A percentile compares a stretch with the other conserved stretches of the same genome.
phyloP scores from a whole-genome alignment of 1,284 basidiomycete species.

The Rhodotorula sp. region DNA sequence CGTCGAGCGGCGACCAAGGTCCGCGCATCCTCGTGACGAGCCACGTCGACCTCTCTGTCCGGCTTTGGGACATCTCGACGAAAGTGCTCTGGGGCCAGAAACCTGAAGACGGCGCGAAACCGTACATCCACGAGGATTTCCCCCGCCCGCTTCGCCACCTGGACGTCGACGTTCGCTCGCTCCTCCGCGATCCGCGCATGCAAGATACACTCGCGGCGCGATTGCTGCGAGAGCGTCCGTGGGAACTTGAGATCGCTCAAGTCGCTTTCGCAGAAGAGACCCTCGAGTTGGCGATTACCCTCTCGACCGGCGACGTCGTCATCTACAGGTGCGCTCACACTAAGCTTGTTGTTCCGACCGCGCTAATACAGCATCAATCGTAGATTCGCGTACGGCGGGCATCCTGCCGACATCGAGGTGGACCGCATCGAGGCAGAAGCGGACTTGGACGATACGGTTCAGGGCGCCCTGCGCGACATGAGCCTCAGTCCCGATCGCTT shows the following conservation, averaged over 20 bases:
- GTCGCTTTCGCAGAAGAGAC: slow-evolving; percentile 60
- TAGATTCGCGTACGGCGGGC: slow-evolving; percentile 20
- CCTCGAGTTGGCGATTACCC: slow-evolving; percentile 63
- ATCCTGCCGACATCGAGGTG: slow-evolving; percentile 12
- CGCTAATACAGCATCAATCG: too few relatives aligned
- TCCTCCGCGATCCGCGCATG: slow-evolving; percentile 51
- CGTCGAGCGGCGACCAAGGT: slow-evolving; percentile 55
- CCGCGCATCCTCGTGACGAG: slow-evolving; percentile 67
- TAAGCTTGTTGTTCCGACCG: slow-evolving; percentile 40
- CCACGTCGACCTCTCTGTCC: slow-evolving; percentile 65
- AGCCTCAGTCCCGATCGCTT: not conserved
- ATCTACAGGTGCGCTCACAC: slow-evolving; percentile 58
- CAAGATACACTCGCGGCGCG: slow-evolving; percentile 15
- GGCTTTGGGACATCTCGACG: slow-evolving; percentile 59
- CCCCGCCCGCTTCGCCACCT: slow-evolving; percentile 64
- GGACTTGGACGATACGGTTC: slow-evolving; percentile 25
- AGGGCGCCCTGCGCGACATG: slow-evolving; percentile 23
- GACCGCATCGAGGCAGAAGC: slow-evolving; percentile 22
- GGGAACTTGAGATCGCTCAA: slow-evolving; percentile 47
- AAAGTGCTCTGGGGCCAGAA: slow-evolving; percentile 23
- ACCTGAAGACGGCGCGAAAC: slow-evolving; percentile 51
- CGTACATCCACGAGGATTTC: slow-evolving; percentile 56
- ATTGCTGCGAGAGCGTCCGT: slow-evolving; percentile 33
- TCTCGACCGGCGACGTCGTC: slow-evolving; percentile 66
- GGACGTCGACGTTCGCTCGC: slow-evolving; percentile 60